These are phyloP conservation scores for Rhodosporidiobolus sp. DNA, from an alignment of 768 basidiomycete species.

Conservation along the genomic window DNA sequence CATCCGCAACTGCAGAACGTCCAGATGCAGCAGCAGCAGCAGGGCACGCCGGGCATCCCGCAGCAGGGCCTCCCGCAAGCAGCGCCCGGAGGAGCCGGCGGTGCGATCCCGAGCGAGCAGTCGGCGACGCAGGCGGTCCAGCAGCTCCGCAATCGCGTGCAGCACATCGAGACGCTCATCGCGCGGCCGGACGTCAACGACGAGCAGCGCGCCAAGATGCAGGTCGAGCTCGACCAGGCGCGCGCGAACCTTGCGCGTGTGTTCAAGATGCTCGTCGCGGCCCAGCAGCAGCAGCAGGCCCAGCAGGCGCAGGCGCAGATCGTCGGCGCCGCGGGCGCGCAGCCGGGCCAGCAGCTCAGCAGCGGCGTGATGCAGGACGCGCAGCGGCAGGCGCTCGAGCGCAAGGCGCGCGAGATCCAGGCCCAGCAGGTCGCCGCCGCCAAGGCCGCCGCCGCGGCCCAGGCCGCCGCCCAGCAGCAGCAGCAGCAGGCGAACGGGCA, in stretches of 20 bases:
- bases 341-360: constrained; percentile 3
- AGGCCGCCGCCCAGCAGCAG: constrained; percentile 1
- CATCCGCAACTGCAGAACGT: constrained; percentile 17
- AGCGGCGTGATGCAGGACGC: constrained; percentile 23
- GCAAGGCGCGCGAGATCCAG: constrained; percentile 25
- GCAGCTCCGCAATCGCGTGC: constrained; percentile 29
- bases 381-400: constrained; percentile 30
- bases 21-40: constrained; percentile 7
- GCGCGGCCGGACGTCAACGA: constrained; percentile 29
- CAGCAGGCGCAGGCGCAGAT: background rate
- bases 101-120: constrained; percentile 2
- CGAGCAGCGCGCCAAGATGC: constrained; percentile 35
- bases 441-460: constrained; percentile 2
- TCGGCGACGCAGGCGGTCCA: constrained; percentile 32
- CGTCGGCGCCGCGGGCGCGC: background rate
- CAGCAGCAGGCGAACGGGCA: constrained; percentile 12
- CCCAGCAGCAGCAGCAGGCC: constrained; percentile 29
- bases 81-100: background rate
- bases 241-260: constrained; percentile 31
- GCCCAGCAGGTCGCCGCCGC: constrained; percentile 10
- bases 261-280: constrained; percentile 33
- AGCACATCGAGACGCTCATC: constrained; percentile 34
- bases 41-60: background rate
- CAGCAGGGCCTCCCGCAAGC: background rate
- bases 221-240: constrained; percentile 34